Evolutionary conservation across 2,329 filamentous ascomycete species (phyloP).

Genomic region (Chrysoporthe cubensis): DNA sequence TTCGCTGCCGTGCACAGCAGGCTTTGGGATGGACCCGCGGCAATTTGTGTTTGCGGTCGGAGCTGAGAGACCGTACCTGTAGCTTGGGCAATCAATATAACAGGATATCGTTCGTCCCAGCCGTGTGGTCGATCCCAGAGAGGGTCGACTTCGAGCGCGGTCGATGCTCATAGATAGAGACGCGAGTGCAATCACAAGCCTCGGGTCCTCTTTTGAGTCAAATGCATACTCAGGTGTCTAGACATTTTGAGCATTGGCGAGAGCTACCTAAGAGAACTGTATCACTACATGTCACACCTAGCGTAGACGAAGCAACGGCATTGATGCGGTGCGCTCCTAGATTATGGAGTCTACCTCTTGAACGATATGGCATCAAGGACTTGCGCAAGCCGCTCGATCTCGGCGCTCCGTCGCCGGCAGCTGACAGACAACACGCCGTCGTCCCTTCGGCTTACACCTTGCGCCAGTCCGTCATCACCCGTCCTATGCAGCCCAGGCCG

Average conservation of each 20-base stretch:
- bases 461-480: constrained; percentile 95
- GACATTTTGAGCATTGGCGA: neutral
- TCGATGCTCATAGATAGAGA: neutral
- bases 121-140: neutral
- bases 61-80: neutral
- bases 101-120: neutral
- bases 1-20: neutral
- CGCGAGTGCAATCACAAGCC: neutral
- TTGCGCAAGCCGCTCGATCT: neutral
- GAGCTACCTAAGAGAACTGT: neutral
- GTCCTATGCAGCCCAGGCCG: constrained; percentile 86
- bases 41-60: neutral
- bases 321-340: neutral
- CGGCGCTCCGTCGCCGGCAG: neutral
- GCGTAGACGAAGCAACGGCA: neutral
- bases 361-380: neutral
- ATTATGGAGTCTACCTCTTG: constrained; percentile 4
- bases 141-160: neutral
- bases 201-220: neutral
- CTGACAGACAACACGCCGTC: neutral
- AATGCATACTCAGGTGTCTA: neutral
- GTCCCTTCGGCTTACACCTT: constrained; percentile 64
- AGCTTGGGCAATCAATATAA: too few relatives aligned
- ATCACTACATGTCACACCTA: neutral
- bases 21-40: neutral